Evolutionary conservation across 2,329 filamentous ascomycete genomes (phyloP), one percentile per base, ranked within the genome.

Genomic region (Nothophaeocryptopus gaeumannii): DNA sequence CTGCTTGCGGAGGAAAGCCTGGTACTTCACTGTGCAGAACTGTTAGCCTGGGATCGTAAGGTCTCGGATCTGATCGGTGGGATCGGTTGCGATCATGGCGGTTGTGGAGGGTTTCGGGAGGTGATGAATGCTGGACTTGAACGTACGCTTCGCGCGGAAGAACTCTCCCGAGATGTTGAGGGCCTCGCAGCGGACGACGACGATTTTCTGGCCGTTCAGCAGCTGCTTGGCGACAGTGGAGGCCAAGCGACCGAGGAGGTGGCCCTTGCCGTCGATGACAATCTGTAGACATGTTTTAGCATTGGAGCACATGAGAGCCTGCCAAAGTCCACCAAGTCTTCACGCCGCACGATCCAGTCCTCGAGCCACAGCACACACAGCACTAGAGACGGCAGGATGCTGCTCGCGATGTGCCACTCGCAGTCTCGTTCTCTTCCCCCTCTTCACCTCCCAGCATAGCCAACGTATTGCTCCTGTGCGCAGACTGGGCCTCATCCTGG

Each of bases 101-200:
- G 8, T 14, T 10, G 16, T 41, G 35, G 37, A 12, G 29, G 37
- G 15, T 40, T 20, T 30, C 36, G 41, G 20, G 14, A 16, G 49
- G 38, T 47, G 41, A 31, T 49, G 48, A 31, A 35, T 37, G 20
- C 20, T 39, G 37, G 55, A 53, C 52, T 40, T 52, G 61, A 71
- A 96, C 92, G 78, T 96, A 99, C 93, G 88, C 88, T 99, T 99
- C 68, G 92, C 86, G 78, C 93, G 90, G 88, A 99, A 99, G 89
- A 99, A 99, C 83, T 97, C 93, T 81, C 93, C 93, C 67, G 93
- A 99, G 84, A 99, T 99, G 86, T 99, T 99, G 77, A 99, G 85
- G 70, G 89, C 90, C 82, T 99, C 93, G 80, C 88, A 95, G 83
- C 93, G 89, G 75, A 99, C 93, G 69, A 99, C 82, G 71, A 97